Base-by-base conservation (phyloP, 2,329 filamentous ascomycete genomes). In the Fusarium vanettenii region DNA sequence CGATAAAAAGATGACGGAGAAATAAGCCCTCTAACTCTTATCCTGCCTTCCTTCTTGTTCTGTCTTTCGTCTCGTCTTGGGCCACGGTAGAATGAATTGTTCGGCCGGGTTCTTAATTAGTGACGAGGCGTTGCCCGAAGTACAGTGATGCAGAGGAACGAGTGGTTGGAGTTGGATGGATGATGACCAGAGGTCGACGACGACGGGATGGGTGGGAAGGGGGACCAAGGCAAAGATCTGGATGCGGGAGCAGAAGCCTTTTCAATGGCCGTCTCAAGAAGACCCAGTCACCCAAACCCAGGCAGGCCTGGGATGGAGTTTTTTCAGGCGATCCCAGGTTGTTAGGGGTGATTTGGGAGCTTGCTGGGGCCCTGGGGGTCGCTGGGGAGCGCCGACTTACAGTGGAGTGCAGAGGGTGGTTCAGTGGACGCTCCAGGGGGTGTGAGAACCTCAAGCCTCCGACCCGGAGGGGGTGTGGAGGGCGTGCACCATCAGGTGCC, bases 211-310 rank as follows among this genome's bases (percentile, higher is more conserved):
- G 76, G 77, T 78, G 76, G 76, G 75, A 76, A 79, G 73, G 75
- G 70, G 78, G 76, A 76, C 72, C 67, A 74, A 72, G 69, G 72
- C 72, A 75, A 37, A 78, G 74, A 77, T 78, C 77, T 74, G 78
- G 76, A 78, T 76, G 81, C 78, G 82, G 82, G 81, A 82, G 74
- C 80, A 79, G 79, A 79, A 78, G 82, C 80, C 79, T 84, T 85
- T 85, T 85, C 78, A 85, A 85, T 84, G 81, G 76, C 73, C 75
- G 79, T 76, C 74, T 18, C 73, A 73, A 74, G 64, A 68, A 57
- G 71, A 66, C 73, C 72, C 72, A 70, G 73, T 73, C 77, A 76
- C 50, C 56, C 72, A 70, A 37, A 71, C 66, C 69, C 41, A 74
- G 69, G 43, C 65, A 66, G 64, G 67, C 69, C 75, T 71, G 60